Percentiles rank a stretch among this genome's conserved stretches.
These are phyloP conservation scores for Urochloa ruziziensis DNA, from an alignment of 176 grass and related monocot species.

Conservation along the genomic window DNA sequence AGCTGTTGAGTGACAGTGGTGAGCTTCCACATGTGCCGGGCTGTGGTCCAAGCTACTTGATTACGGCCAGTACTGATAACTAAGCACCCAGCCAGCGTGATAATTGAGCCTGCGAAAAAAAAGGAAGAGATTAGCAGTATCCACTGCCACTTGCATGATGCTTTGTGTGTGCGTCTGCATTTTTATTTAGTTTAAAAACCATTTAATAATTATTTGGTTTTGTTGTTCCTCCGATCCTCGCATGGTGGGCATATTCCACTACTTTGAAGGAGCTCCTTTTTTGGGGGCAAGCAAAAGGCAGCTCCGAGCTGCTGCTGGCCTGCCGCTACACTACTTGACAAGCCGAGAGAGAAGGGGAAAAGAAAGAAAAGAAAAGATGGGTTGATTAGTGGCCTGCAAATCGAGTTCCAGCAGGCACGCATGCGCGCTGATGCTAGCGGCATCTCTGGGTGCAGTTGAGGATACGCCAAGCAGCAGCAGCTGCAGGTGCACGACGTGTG, in stretches of 20 bases:
- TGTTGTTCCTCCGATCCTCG: not conserved
- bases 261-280: not conserved
- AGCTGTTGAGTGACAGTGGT: not conserved
- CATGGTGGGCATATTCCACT: not conserved
- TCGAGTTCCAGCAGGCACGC: constrained; percentile 11
- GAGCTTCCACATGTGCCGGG: not conserved
- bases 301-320: not conserved
- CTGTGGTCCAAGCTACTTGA: constrained; percentile 15
- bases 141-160: not conserved
- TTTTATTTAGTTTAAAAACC: not conserved
- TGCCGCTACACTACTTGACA: not conserved
- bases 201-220: too few relatives aligned
- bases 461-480: not conserved
- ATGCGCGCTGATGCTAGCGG: not conserved
- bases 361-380: not conserved
- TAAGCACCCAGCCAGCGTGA: not conserved
- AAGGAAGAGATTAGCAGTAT: not conserved
- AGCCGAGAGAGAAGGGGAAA: not conserved
- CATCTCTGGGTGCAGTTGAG: not conserved
- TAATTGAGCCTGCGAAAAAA: not conserved
- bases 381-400: constrained; percentile 5
- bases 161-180: not conserved
- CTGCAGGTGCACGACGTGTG: not conserved
- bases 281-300: not conserved
- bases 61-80: not conserved